Conservation (phyloP, 192 early-diverging fungal genomes). For the Umbelopsis vinacea region DNA sequence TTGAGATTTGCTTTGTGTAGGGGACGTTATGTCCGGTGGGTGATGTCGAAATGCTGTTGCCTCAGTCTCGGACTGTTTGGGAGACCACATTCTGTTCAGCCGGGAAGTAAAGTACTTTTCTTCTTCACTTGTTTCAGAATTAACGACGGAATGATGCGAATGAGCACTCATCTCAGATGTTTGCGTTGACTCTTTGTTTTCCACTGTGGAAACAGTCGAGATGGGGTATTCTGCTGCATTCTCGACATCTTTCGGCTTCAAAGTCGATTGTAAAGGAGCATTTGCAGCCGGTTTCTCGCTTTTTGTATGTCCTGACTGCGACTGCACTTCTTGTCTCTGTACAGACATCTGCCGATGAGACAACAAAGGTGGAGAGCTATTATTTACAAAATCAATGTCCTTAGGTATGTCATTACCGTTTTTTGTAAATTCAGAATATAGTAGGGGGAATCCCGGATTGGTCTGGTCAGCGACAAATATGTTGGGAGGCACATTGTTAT, state of each 20-base stretch:
- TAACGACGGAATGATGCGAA: slow-evolving; percentile 14
- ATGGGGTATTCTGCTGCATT: too few relatives aligned
- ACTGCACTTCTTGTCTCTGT: too few relatives aligned
- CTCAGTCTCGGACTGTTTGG: background rate
- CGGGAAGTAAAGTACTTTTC: slow-evolving; percentile 4
- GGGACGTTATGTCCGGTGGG: background rate
- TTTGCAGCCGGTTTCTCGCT: too few relatives aligned
- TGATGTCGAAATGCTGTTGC: background rate
- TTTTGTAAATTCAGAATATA: too few relatives aligned
- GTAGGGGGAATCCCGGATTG: too few relatives aligned
- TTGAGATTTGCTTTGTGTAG: background rate
- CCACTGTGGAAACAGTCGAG: background rate
- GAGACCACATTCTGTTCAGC: slow-evolving; percentile 24
- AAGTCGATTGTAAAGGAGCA: too few relatives aligned
- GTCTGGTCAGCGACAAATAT: background rate
- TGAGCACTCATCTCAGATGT: background rate
- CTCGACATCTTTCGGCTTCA: too few relatives aligned
- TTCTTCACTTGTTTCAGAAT: background rate
- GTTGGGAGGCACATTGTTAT: background rate
- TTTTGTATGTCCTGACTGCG: too few relatives aligned
- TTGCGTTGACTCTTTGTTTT: background rate
- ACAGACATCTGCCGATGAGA: too few relatives aligned
- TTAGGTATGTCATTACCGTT: too few relatives aligned
- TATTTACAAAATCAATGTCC: too few relatives aligned
- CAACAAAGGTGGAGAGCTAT: too few relatives aligned